A percentile compares a stretch with the other conserved stretches of the same genome.
Evolutionary conservation across 2,329 filamentous ascomycete genomes (phyloP).

Genomic region (Fusarium miscanthi): DNA sequence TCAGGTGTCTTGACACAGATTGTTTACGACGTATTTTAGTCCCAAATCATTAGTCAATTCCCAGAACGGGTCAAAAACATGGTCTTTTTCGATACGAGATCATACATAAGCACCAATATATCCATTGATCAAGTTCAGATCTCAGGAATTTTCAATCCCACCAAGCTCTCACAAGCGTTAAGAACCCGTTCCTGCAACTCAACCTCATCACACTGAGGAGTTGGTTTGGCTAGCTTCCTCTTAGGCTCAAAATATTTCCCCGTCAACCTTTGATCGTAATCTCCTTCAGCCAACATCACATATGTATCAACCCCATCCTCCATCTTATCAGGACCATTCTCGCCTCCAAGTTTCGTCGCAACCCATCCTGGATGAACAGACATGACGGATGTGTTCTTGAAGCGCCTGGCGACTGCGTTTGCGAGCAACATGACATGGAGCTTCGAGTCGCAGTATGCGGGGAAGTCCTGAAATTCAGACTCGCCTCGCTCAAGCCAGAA

Average conservation of each 20-base stretch:
- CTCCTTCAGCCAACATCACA: conserved; percentile 34
- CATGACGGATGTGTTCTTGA: conserved; percentile 24
- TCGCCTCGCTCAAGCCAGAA: conserved; percentile 35
- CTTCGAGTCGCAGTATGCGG: conserved; percentile 35
- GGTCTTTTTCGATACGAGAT: fast-evolving
- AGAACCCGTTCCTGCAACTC: conserved; percentile 26
- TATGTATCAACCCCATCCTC: conserved; percentile 36
- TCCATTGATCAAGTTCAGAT: fast-evolving
- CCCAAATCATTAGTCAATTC: fast-evolving
- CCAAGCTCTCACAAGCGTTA: conserved; percentile 26
- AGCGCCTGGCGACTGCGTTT: conserved; percentile 30
- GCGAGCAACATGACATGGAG: conserved; percentile 35
- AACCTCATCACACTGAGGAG: not conserved
- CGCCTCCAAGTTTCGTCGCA: conserved; percentile 35
- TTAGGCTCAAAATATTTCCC: conserved; percentile 36
- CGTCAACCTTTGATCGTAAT: conserved; percentile 31
- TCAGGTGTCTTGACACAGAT: no score
- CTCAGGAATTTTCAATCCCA: conserved; percentile 7
- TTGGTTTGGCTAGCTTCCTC: conserved; percentile 14
- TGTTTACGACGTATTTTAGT: no score
- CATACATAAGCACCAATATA: fast-evolving
- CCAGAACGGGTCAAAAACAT: fast-evolving
- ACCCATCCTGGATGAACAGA: conserved; percentile 38
- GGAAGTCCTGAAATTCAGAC: conserved; percentile 25
- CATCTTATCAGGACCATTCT: conserved; percentile 23